Conservation (phyloP, 2,329 filamentous ascomycete species). For the Xylaria sp. region DNA sequence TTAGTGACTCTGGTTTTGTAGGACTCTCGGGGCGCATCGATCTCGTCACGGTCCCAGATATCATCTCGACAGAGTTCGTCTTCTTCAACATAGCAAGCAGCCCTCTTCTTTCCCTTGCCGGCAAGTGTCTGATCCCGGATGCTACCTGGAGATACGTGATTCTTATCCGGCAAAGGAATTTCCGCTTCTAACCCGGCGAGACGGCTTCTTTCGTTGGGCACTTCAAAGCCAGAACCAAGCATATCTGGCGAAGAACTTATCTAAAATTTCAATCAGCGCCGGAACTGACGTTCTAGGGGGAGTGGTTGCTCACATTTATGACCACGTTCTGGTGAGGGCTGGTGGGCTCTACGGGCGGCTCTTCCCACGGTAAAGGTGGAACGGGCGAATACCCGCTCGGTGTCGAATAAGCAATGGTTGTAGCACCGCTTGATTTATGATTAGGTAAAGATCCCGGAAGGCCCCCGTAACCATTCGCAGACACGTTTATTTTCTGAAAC, state of each 20-base stretch:
- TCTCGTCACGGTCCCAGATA: constrained; percentile 21
- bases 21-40: constrained; percentile 22
- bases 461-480: constrained; percentile 27
- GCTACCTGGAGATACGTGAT: not conserved
- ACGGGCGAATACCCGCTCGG: constrained; percentile 41
- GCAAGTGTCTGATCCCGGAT: constrained; percentile 9
- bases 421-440: constrained; percentile 40
- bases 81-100: constrained; percentile 28
- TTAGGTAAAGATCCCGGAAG: constrained; percentile 30
- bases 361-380: constrained; percentile 39
- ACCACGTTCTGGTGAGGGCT: constrained; percentile 15
- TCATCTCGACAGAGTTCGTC: constrained; percentile 39
- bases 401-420: constrained; percentile 42
- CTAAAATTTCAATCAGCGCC: constrained; percentile 28
- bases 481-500: constrained; percentile 38
- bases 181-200: constrained; percentile 8
- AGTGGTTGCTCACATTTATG: constrained; percentile 33
- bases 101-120: constrained; percentile 33
- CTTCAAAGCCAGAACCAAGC: constrained; percentile 26
- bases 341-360: constrained; percentile 21
- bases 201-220: not conserved
- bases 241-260: constrained; percentile 41
- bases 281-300: not conserved
- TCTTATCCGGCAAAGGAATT: constrained; percentile 6
- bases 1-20: constrained; percentile 33